These are phyloP conservation scores for Candida buenavistaensis DNA, from an alignment of 1,139 yeast genomes.

Conservation along the genomic window DNA sequence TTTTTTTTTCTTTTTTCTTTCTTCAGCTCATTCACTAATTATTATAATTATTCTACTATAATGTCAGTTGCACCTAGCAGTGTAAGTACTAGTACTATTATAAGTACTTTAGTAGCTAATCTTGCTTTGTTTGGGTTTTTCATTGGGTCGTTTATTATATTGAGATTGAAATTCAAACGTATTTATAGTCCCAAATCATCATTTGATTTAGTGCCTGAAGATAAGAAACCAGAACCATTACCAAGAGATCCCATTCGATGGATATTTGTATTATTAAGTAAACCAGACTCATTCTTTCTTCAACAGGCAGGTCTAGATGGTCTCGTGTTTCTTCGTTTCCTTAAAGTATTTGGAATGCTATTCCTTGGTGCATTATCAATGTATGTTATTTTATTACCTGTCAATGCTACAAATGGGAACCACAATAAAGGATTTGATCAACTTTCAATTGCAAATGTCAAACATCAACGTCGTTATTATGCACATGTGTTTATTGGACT, in stretches of 20 bases:
- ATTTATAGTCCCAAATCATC: slow-evolving; percentile 70
- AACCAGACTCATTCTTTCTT: slow-evolving; percentile 64
- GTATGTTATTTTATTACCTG: slow-evolving; percentile 61
- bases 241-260: slow-evolving; percentile 66
- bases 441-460: slow-evolving; percentile 74
- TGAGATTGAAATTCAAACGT: slow-evolving; percentile 56
- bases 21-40: background rate
- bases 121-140: slow-evolving; percentile 54
- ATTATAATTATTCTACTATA: background rate
- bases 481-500: slow-evolving; percentile 87
- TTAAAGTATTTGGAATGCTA: slow-evolving; percentile 45
- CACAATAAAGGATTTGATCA: slow-evolving; percentile 67
- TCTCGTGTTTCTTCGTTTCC: slow-evolving; percentile 62
- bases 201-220: slow-evolving; percentile 57
- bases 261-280: slow-evolving; percentile 54
- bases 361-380: slow-evolving; percentile 41
- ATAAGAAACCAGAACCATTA: slow-evolving; percentile 60
- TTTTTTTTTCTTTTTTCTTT: background rate
- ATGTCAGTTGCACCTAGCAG: slow-evolving; percentile 25
- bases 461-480: slow-evolving; percentile 60
- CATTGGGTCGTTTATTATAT: slow-evolving; percentile 49
- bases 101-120: slow-evolving; percentile 59
- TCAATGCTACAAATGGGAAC: slow-evolving; percentile 64
- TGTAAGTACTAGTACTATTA: slow-evolving; percentile 64
- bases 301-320: slow-evolving; percentile 80